A percentile compares a stretch with the other conserved stretches of the same genome.
These are phyloP conservation scores for Colletotrichum chrysophilum DNA, from an alignment of 2,329 filamentous ascomycete species.

Conservation along the genomic window DNA sequence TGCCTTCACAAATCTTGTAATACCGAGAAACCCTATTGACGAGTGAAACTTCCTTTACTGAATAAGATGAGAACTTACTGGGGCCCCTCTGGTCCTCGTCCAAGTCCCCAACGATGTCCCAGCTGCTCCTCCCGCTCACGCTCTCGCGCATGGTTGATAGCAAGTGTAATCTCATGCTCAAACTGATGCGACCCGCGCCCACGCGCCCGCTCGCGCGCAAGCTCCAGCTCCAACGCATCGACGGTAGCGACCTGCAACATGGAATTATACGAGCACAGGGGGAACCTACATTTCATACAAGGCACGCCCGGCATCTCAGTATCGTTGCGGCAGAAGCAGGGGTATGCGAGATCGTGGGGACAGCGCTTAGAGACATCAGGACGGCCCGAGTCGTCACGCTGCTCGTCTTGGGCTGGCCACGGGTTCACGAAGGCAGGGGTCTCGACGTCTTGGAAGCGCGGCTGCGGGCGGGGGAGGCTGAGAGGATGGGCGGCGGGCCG, in stretches of 20 bases:
- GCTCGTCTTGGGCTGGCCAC: not conserved
- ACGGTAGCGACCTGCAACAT: not conserved
- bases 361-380: not conserved
- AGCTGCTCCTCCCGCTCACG: not conserved
- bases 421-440: not conserved
- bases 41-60: not conserved
- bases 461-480: not conserved
- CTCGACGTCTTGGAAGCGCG: not conserved
- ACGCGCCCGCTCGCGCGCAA: not conserved
- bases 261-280: not conserved
- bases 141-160: not conserved
- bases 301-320: not conserved
- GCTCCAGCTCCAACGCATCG: not conserved
- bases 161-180: not conserved
- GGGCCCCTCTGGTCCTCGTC: not conserved
- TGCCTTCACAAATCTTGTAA: not conserved
- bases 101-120: not conserved
- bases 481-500: not conserved
- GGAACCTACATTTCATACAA: not conserved
- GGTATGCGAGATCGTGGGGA: not conserved
- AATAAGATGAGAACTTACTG: not conserved
- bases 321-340: not conserved
- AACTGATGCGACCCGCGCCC: not conserved
- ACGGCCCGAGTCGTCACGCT: not conserved
- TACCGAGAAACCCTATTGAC: rapidly evolving